phyloP scores from a whole-genome alignment of 495 filamentous ascomycete species.

The Trichoderma reesei region DNA sequence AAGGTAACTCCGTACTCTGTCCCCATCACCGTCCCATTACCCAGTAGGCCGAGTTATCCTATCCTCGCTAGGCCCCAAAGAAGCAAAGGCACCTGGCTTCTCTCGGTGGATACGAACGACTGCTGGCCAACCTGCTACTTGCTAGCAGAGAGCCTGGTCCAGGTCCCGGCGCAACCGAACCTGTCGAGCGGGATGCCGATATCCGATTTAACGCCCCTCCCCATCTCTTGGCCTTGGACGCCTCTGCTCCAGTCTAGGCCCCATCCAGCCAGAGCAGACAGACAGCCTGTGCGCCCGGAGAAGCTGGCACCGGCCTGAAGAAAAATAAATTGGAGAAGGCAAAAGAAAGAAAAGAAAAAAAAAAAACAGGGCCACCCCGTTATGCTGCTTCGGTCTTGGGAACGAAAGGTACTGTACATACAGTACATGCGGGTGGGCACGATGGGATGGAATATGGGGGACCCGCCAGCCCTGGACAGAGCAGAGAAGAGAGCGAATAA shows the following conservation, averaged over 20 bases:
- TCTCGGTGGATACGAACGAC: background rate
- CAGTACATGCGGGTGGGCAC: no score
- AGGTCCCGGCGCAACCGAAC: slow-evolving; percentile 8
- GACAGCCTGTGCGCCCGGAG: slow-evolving; percentile 5
- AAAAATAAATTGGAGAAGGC: background rate
- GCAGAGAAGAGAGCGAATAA: background rate
- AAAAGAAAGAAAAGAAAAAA: background rate
- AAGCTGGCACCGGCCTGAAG: background rate
- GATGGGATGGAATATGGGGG: background rate
- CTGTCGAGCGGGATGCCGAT: slow-evolving; percentile 7
- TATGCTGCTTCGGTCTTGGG: no score
- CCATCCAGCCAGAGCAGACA: background rate
- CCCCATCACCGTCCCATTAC: background rate
- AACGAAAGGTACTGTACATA: no score
- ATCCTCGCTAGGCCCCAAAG: background rate
- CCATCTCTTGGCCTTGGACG: background rate
- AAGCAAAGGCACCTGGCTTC: background rate
- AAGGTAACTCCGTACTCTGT: background rate
- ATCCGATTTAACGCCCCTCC: background rate
- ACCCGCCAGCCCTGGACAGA: background rate
- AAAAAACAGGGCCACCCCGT: background rate
- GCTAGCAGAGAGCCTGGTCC: background rate
- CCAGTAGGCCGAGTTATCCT: background rate
- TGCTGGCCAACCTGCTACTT: no score
- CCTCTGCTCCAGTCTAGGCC: background rate